Evolutionary conservation across 2,329 filamentous ascomycete genomes (phyloP).

Genomic region (Thielaviopsis ethacetica): DNA sequence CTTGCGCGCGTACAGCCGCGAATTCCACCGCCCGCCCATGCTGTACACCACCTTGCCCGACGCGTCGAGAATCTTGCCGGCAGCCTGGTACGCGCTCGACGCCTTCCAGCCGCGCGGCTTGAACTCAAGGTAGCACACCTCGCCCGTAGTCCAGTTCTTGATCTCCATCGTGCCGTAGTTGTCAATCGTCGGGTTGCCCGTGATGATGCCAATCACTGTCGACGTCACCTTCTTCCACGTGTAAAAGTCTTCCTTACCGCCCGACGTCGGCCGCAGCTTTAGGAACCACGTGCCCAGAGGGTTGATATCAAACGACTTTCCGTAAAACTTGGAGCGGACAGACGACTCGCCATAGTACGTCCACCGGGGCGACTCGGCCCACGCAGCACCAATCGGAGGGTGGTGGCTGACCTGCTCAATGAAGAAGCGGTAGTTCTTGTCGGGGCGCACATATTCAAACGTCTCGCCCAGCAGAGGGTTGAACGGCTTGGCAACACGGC

Average conservation of each 20-base stretch:
- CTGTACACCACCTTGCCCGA: conserved; percentile 72
- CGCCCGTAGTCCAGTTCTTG: conserved; percentile 92
- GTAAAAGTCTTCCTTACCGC: conserved; percentile 71
- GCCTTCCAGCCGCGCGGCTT: conserved; percentile 94
- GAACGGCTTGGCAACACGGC: conserved; percentile 93
- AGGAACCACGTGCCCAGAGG: conserved; percentile 95
- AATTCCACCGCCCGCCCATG: conserved; percentile 91
- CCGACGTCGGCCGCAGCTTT: conserved; percentile 57
- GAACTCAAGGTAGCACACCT: conserved; percentile 79
- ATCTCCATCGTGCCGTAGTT: conserved; percentile 96
- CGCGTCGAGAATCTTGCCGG: conserved; percentile 68
- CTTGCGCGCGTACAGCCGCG: conserved; percentile 84
- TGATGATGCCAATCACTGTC: conserved; percentile 96
- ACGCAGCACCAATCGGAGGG: conserved; percentile 82
- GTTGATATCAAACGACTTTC: conserved; percentile 94
- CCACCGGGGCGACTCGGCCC: conserved; percentile 85
- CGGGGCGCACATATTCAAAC: conserved; percentile 86
- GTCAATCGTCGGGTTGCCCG: conserved; percentile 88
- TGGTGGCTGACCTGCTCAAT: conserved; percentile 98
- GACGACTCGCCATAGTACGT: conserved; percentile 94
- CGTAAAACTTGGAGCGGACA: conserved; percentile 93
- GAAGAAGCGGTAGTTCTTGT: conserved; percentile 97
- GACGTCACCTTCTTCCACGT: conserved; percentile 99
- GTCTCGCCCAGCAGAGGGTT: conserved; percentile 93
- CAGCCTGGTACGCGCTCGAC: conserved; percentile 74